Conservation (phyloP, 129 eudicot species). For the Logfia minima region DNA sequence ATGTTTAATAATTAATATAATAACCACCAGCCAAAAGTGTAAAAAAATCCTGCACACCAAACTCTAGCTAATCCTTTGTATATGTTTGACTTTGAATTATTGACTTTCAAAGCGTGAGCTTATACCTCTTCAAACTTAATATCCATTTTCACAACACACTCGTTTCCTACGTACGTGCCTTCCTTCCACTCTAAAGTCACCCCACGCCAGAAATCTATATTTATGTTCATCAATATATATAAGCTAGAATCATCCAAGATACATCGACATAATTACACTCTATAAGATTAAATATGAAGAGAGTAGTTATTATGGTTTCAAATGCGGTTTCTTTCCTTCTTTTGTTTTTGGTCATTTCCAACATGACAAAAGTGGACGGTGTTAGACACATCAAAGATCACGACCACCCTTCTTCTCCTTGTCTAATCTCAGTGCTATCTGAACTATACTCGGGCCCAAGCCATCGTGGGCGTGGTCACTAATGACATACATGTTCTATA, state of each 20-base stretch:
- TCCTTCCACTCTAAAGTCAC: constrained; percentile 28
- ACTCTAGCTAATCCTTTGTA: constrained; percentile 2
- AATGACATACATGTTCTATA: not conserved
- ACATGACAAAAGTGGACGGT: constrained; percentile 27
- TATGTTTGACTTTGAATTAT: constrained; percentile 23
- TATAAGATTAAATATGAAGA: not conserved
- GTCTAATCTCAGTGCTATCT: constrained; percentile 21
- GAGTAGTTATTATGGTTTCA: constrained; percentile 9
- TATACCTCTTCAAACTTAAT: constrained; percentile 17
- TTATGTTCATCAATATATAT: not conserved
- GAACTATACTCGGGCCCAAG: constrained; percentile 51
- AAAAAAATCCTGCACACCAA: constrained; percentile 19
- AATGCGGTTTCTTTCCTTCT: constrained; percentile 18
- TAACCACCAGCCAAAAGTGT: constrained; percentile 14
- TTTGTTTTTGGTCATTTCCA: constrained; percentile 22
- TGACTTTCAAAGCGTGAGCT: constrained; percentile 26
- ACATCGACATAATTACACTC: not conserved
- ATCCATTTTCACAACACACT: constrained; percentile 10
- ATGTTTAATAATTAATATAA: too few species aligned
- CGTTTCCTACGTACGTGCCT: constrained; percentile 30
- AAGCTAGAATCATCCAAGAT: not conserved
- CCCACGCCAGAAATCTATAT: constrained; percentile 9
- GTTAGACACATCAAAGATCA: constrained; percentile 32
- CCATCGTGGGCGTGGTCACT: constrained; percentile 48
- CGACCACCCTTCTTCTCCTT: constrained; percentile 11